Percentiles rank a stretch among this genome's conserved stretches.
Conservation (phyloP, 1,139 yeast genomes). For the Candida tetrigidarum region DNA sequence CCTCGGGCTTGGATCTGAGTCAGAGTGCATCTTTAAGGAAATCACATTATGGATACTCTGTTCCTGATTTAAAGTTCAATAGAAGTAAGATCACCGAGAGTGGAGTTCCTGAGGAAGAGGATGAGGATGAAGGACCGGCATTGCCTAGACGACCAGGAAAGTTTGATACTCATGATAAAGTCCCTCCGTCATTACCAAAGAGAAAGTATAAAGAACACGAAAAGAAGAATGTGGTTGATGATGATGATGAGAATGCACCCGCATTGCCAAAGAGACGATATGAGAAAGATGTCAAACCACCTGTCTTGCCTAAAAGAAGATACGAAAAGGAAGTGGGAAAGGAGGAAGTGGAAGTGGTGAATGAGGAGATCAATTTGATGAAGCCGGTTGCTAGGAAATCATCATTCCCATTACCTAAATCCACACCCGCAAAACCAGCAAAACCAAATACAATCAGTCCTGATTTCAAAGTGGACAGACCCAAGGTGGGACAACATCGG, state of each 20-base stretch:
- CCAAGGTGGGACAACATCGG: conserved; percentile 14
- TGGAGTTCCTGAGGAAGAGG: conserved; percentile 11
- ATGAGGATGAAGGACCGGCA: conserved; percentile 13
- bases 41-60: conserved; percentile 9
- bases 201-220: conserved; percentile 12
- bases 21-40: conserved; percentile 9
- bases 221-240: background rate
- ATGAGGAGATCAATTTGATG: conserved; percentile 26
- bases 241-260: no score
- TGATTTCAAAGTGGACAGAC: background rate
- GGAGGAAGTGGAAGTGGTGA: no score
- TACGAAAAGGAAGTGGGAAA: conserved; percentile 2
- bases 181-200: conserved; percentile 19
- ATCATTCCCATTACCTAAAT: conserved; percentile 7
- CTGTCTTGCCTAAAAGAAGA: background rate
- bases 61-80: conserved; percentile 28
- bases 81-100: conserved; percentile 16
- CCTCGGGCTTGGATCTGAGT: conserved; percentile 6
- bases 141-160: conserved; percentile 21
- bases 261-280: no score
- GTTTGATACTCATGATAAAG: conserved; percentile 9
- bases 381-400: conserved; percentile 25
- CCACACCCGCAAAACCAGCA: background rate
- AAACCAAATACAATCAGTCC: background rate
- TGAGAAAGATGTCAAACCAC: background rate